Conservation (phyloP, 805 yeast species). For the Lipomyces japonicus region DNA sequence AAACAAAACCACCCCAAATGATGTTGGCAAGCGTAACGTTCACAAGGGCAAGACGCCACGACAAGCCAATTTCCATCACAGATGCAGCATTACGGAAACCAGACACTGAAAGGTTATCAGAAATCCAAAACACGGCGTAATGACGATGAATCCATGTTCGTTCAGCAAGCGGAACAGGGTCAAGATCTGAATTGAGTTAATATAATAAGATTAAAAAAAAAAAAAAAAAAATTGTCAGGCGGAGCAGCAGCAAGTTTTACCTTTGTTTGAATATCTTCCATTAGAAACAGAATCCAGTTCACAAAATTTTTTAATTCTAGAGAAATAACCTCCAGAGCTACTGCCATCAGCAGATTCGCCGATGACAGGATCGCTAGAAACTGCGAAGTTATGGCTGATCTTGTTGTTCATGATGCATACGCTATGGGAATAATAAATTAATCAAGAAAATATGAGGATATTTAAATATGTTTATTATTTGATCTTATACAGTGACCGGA, state of each 20-base stretch:
- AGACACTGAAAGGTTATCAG: constrained; percentile 36
- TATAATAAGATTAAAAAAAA: too few species aligned
- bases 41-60: constrained; percentile 45
- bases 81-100: constrained; percentile 45
- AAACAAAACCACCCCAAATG: constrained; percentile 42
- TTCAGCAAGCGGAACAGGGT: constrained; percentile 31
- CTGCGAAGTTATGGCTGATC: too few species aligned
- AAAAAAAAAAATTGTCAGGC: not conserved
- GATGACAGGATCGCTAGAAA: too few species aligned
- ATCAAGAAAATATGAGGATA: too few species aligned
- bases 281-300: constrained; percentile 23
- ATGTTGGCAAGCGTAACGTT: constrained; percentile 42
- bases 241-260: not conserved
- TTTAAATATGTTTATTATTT: too few species aligned
- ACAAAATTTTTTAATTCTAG: constrained; percentile 11
- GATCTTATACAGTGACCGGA: too few species aligned
- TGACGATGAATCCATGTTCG: constrained; percentile 48
- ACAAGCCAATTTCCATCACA: constrained; percentile 43
- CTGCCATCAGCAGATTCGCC: too few species aligned
- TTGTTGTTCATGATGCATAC: too few species aligned
- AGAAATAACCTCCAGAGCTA: too few species aligned
- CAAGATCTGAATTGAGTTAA: constrained; percentile 4
- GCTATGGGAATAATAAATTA: too few species aligned
- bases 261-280: constrained; percentile 23
- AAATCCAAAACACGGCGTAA: constrained; percentile 35